A percentile compares a stretch with the other conserved stretches of the same genome.
Conservation (phyloP, 1,139 yeast species). For the Sugiyamaella xylanicola region DNA sequence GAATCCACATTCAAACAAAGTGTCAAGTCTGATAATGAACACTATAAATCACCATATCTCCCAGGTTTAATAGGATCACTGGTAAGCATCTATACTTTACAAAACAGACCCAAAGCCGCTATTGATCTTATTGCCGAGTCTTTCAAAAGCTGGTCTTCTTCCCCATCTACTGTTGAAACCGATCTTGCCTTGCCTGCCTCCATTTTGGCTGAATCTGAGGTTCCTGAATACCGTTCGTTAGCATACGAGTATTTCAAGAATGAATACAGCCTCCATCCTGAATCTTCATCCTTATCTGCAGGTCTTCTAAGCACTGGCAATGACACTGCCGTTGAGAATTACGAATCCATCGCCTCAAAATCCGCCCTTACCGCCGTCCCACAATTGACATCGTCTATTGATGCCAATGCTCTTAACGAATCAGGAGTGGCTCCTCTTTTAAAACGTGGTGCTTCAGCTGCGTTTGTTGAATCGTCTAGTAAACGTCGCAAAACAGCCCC, state of each 20-base stretch:
- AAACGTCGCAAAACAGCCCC: slow-evolving; percentile 46
- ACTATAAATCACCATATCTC: slow-evolving; percentile 41
- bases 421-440: slow-evolving; percentile 46
- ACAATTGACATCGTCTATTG: slow-evolving; percentile 47
- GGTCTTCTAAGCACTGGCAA: slow-evolving; percentile 33
- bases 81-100: slow-evolving; percentile 52
- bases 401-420: slow-evolving; percentile 45
- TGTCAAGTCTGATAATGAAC: slow-evolving; percentile 14
- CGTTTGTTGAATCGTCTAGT: slow-evolving; percentile 26
- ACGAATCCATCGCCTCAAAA: slow-evolving; percentile 5
- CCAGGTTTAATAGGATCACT: slow-evolving; percentile 50
- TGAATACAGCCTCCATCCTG: slow-evolving; percentile 5
- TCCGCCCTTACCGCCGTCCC: slow-evolving; percentile 26
- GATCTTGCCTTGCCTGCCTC: slow-evolving; percentile 22
- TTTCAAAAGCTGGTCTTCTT: slow-evolving; percentile 28
- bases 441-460: slow-evolving; percentile 26
- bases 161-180: background rate
- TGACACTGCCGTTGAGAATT: slow-evolving; percentile 18
- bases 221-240: slow-evolving; percentile 18
- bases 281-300: slow-evolving; percentile 21
- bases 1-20: slow-evolving; percentile 37
- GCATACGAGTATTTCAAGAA: slow-evolving; percentile 24
- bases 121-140: slow-evolving; percentile 32
- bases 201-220: slow-evolving; percentile 25
- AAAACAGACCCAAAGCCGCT: slow-evolving; percentile 33